Base-by-base conservation (phyloP, 2,329 filamentous ascomycete genomes). In the Cadophora sp. region DNA sequence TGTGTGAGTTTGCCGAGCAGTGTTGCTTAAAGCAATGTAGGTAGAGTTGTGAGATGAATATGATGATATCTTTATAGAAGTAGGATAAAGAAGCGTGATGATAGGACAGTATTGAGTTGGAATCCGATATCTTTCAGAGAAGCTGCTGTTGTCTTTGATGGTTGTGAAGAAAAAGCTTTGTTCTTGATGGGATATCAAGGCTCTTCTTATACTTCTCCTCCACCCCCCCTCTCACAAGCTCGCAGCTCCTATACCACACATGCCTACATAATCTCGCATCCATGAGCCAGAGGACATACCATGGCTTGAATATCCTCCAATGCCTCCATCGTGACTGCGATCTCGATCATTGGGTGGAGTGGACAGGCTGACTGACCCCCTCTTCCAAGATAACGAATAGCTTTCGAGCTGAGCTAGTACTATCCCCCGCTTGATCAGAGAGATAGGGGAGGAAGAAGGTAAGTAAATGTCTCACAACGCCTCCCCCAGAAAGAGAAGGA, bases 181-280 rank as follows among this genome's bases (percentile, higher is more conserved):
- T 2, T 7, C 45, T 9, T 9, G 22, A 62, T n/a, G 59, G 33
- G 33, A 62, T 22, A 27, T 39, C 50, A 22, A 22, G 36, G 36
- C 7, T n/a, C 61, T 56, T 33, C 39, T 63, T 63, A 63, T 63
- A 63, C 61, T 45, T 55, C 50, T 30, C 7, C 14, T 4, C 20
- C 47, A 6, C 7, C 6, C 8, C 33, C 47, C 14, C 45, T 62
- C 45, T 47, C 58, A 50, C 47, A 39, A 39, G 47, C 33, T 20
- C 3, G 45, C 18, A 8, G n/a, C 18, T 47, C 7, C 4, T 14
- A 33, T 13, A 5, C 14, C 14, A 13, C 8, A 61, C 59, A 59
- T 43, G 20, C 20, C 22, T 22, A 33, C 20, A 33, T n/a, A n/a
- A n/a, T n/a, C 24, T 36, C 33, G 20, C 36, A 56, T 30, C 48